phyloP scores from a whole-genome alignment of 257 asterid species.

The Linaria vulgaris region DNA sequence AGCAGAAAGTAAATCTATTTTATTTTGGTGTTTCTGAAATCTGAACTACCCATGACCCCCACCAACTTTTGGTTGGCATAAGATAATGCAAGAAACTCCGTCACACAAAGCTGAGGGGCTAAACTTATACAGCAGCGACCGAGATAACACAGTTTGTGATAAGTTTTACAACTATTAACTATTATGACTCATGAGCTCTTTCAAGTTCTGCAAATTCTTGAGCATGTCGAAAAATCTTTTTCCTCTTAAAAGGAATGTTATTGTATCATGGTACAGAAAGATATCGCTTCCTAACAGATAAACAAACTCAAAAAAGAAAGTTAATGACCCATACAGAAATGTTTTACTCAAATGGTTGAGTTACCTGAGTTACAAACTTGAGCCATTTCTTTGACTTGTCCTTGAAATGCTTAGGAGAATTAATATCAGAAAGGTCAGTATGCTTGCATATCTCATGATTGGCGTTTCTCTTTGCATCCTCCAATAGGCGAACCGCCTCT shows the following conservation, averaged over 20 bases:
- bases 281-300: constrained; percentile 6
- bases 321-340: constrained; percentile 9
- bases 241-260: not conserved
- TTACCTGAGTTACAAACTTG: constrained; percentile 81
- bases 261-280: not conserved
- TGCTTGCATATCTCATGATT: constrained; percentile 40
- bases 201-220: constrained; percentile 22
- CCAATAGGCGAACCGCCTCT: constrained; percentile 81
- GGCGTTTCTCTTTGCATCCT: constrained; percentile 53
- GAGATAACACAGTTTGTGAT: not conserved
- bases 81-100: constrained; percentile 14
- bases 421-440: constrained; percentile 39
- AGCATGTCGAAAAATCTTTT: constrained; percentile 5
- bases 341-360: constrained; percentile 14
- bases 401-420: constrained; percentile 72
- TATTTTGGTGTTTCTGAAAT: not conserved
- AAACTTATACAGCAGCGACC: not conserved
- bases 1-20: constrained; percentile 1
- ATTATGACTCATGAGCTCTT: constrained; percentile 23
- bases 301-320: constrained; percentile 18
- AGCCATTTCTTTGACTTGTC: constrained; percentile 95
- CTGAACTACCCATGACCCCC: constrained; percentile 10
- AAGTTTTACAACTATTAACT: not conserved
- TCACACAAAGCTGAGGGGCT: constrained; percentile 16
- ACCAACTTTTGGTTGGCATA: not conserved